These are phyloP conservation scores for Schwanniomyces vanrijiae DNA, from an alignment of 805 yeast genomes.

Conservation along the genomic window DNA sequence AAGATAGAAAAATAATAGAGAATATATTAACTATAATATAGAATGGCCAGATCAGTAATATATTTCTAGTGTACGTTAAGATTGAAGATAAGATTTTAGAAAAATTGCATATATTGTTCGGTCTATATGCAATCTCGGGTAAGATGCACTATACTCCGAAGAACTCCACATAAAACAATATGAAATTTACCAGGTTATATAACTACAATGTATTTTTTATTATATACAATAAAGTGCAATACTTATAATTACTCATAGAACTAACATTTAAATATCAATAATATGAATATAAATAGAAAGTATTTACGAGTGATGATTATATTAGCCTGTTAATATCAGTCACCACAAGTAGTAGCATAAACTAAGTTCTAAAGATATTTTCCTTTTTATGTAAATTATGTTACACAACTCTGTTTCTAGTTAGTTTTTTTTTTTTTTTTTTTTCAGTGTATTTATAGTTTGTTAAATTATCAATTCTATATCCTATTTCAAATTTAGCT, in stretches of 20 bases:
- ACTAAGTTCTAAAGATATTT: background rate
- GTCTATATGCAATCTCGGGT: background rate
- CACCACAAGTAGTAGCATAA: background rate
- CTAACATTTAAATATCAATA: background rate
- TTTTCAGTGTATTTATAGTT: background rate
- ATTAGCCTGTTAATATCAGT: slow-evolving; percentile 3
- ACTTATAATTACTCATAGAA: too few relatives aligned
- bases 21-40: too few relatives aligned
- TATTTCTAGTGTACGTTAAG: too few relatives aligned
- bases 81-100: background rate
- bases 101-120: background rate
- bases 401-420: too few relatives aligned
- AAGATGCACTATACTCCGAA: background rate
- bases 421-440: background rate
- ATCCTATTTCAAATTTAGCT: slow-evolving; percentile 17
- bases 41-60: too few relatives aligned
- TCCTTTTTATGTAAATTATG: background rate
- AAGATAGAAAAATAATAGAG: too few relatives aligned
- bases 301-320: background rate
- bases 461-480: slow-evolving; percentile 7
- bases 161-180: too few relatives aligned
- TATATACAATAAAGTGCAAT: too few relatives aligned
- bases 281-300: too few relatives aligned
- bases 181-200: too few relatives aligned
- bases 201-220: too few relatives aligned